Percentiles rank a stretch among this genome's conserved stretches.
These are phyloP conservation scores for Phytophthora kernoviae DNA, from an alignment of 352 stramenopile species.

Conservation along the genomic window DNA sequence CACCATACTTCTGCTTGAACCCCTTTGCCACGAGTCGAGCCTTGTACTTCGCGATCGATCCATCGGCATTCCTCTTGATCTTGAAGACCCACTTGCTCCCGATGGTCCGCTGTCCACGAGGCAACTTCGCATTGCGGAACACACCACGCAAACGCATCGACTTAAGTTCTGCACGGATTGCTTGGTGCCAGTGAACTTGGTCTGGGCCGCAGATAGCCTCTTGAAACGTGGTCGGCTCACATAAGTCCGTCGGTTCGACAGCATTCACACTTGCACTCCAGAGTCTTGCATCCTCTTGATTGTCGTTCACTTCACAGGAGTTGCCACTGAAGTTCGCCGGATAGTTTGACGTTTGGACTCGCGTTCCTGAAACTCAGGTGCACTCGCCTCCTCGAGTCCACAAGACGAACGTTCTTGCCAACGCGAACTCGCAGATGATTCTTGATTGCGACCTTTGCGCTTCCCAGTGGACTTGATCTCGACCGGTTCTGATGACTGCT, in stretches of 20 bases:
- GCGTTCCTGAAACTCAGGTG: too few species aligned
- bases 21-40: constrained; percentile 22
- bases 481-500: too few species aligned
- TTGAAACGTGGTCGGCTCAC: constrained; percentile 11
- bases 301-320: too few species aligned
- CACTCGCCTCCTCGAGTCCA: too few species aligned
- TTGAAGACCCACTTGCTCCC: constrained; percentile 45
- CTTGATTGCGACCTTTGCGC: too few species aligned
- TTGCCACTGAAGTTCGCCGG: too few species aligned
- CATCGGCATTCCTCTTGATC: constrained; percentile 40
- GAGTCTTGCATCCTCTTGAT: too few species aligned
- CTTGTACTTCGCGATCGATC: constrained; percentile 46
- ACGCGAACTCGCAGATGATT: too few species aligned
- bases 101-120: constrained; percentile 8
- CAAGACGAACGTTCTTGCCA: too few species aligned
- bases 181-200: constrained; percentile 25
- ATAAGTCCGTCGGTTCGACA: constrained; percentile 8
- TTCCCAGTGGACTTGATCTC: too few species aligned
- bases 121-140: constrained; percentile 13
- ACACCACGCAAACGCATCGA: constrained; percentile 22
- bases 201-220: constrained; percentile 11
- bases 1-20: constrained; percentile 36
- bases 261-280: constrained; percentile 14
- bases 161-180: constrained; percentile 12
- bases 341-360: too few species aligned